Percentiles rank a stretch among this genome's conserved stretches.
Conservation (phyloP, 2,329 filamentous ascomycete genomes). For the Pseudofabraea citricarpa region DNA sequence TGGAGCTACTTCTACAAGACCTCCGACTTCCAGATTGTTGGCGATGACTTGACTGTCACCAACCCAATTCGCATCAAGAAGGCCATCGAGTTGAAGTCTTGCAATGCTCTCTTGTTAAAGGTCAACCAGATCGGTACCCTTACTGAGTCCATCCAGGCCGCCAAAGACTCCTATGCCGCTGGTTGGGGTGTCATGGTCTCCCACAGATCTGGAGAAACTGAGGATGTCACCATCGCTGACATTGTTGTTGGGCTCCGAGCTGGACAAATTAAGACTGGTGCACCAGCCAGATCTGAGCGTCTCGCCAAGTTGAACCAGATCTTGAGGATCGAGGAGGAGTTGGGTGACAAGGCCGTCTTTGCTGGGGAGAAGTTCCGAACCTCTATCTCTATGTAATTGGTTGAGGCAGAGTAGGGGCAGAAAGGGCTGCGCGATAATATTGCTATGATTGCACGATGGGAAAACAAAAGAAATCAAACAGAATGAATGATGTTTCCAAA, state of each 20-base stretch:
- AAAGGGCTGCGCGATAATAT: too few relatives aligned
- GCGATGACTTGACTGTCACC: constrained; percentile 97
- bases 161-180: constrained; percentile 95
- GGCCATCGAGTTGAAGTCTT: constrained; percentile 97
- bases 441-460: too few relatives aligned
- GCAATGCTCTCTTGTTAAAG: constrained; percentile 97
- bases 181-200: constrained; percentile 99
- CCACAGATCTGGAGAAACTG: constrained; percentile 97
- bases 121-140: constrained; percentile 99
- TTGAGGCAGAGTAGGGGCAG: background rate
- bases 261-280: constrained; percentile 99
- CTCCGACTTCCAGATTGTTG: constrained; percentile 96
- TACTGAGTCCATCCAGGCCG: constrained; percentile 97
- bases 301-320: constrained; percentile 99
- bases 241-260: constrained; percentile 94
- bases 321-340: constrained; percentile 98
- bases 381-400: constrained; percentile 75
- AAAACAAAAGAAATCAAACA: too few relatives aligned
- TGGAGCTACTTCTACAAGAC: constrained; percentile 99
- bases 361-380: constrained; percentile 90
- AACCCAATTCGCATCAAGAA: constrained; percentile 99
- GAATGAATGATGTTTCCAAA: too few relatives aligned
- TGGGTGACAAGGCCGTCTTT: constrained; percentile 86
- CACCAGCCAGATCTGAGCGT: constrained; percentile 93
- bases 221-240: constrained; percentile 98